Conservation (phyloP, 208 protist species). For the Zelonia costaricensis region DNA sequence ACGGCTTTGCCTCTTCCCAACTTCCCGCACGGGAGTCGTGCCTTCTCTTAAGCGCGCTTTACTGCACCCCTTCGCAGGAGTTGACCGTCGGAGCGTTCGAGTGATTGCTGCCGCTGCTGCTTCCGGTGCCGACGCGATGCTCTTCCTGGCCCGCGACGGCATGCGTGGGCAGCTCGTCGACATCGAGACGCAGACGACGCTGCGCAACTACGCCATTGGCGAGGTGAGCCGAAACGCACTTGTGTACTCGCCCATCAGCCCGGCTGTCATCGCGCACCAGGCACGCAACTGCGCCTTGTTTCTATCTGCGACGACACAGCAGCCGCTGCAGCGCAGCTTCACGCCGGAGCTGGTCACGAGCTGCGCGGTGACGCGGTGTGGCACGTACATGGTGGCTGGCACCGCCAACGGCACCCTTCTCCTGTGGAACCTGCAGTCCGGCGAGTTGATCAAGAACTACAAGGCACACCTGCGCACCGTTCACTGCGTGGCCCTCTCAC, state of each 20-base stretch:
- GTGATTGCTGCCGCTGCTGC: neutral
- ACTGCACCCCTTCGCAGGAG: too few species aligned
- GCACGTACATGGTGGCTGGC: constrained; percentile 69
- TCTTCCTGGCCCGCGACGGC: constrained; percentile 64
- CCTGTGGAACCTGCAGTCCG: constrained; percentile 70
- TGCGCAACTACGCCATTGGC: constrained; percentile 54
- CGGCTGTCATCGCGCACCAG: constrained; percentile 53
- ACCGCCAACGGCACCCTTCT: constrained; percentile 59
- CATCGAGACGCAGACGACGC: constrained; percentile 41
- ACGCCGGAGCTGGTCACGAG: constrained; percentile 58
- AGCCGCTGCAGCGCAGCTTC: constrained; percentile 74
- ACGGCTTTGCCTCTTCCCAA: too few species aligned
- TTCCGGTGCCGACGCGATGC: constrained; percentile 33
- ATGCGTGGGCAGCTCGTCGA: constrained; percentile 55
- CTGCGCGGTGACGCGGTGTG: constrained; percentile 53
- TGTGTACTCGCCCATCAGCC: constrained; percentile 43
- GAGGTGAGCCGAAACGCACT: constrained; percentile 32
- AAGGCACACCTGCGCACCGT: constrained; percentile 63
- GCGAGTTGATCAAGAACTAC: constrained; percentile 65
- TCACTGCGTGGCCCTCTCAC: constrained; percentile 55
- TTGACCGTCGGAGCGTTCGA: too few species aligned
- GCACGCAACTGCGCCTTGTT: constrained; percentile 54
- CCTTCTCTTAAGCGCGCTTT: too few species aligned
- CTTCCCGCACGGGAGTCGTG: too few species aligned
- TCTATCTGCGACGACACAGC: constrained; percentile 61